Evolutionary conservation across 345 rosid genomes (phyloP), one percentile per base, ranked within the genome.

Genomic region (Populus deltoides): DNA sequence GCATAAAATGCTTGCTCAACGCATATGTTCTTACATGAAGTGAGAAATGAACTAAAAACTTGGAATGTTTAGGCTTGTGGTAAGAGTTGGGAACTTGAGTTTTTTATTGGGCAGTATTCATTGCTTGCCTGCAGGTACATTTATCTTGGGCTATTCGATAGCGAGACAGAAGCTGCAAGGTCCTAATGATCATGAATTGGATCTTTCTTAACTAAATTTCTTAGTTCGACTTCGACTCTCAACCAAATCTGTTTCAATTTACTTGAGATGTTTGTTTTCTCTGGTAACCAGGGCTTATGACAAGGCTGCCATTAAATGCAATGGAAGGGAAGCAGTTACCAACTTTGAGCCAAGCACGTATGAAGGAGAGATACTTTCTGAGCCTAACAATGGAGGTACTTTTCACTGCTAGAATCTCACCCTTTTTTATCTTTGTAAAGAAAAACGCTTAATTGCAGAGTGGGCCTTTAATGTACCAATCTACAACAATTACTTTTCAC

Each of bases 131-230:
- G 81, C 92, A 97, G 99, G 97, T 94, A 94, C 79, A 88, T 92
- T 55, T 97, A 97, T 85, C 97, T 97, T 73, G 99, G 99, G 74
- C 89, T 92, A 74, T 97, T 92, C 68, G 94, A 97, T 80, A 91
- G 87, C 22, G 98, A 97, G 81, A 82, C 90, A 66, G 99, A 97
- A 82, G 99, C 99, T 53, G 99, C 98, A 81, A 94, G 99, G 99
- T 96, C 78, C 63, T 68, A 43, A 25, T 61, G 66, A 75, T 81
- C 62, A 63, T 18, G 3, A 75, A 61, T 69, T 81, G 62, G 35
- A 59, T 77, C 69, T 20, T 81, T 49, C 36, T 71, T 65, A 36
- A 69, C 33, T n/a, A 35, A 41, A 57, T 36, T 20, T 53, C 35
- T 29, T 36, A 76, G 63, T 59, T 59, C 16, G 29, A 68, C 9